Conservation (phyloP, 805 yeast species). For the Yarrowia osloensis region DNA sequence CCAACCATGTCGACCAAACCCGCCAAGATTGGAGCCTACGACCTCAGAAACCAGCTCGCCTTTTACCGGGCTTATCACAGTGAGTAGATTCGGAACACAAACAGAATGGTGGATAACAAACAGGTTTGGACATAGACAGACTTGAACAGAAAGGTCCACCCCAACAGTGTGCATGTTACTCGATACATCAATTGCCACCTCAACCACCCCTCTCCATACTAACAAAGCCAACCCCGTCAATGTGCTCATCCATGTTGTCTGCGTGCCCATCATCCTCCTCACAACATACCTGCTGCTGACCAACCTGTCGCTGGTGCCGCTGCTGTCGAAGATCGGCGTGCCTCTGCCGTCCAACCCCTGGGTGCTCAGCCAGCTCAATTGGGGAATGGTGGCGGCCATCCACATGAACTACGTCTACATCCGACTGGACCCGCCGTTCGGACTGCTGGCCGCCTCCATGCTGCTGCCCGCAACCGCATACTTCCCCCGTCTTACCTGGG, state of each 20-base stretch:
- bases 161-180: no score
- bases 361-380: conserved; percentile 42
- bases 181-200: background rate
- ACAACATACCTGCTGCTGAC: conserved; percentile 51
- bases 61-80: conserved; percentile 55
- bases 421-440: conserved; percentile 55
- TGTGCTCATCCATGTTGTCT: conserved; percentile 72
- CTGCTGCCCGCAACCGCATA: conserved; percentile 41
- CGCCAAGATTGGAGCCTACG: conserved; percentile 38
- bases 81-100: conserved; percentile 34
- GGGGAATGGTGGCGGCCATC: conserved; percentile 51
- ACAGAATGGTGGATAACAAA: background rate
- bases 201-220: background rate
- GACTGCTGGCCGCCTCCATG: conserved; percentile 49
- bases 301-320: conserved; percentile 39
- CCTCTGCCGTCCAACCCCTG: conserved; percentile 30
- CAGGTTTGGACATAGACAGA: background rate
- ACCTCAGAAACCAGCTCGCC: conserved; percentile 55
- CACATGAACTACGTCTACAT: conserved; percentile 61
- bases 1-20: conserved; percentile 19
- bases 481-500: conserved; percentile 41
- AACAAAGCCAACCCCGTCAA: conserved; percentile 53
- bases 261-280: conserved; percentile 75
- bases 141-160: no score
- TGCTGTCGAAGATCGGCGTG: conserved; percentile 10